Base-by-base conservation (phyloP, 352 stramenopile species). In the Phytophthora melonis region DNA sequence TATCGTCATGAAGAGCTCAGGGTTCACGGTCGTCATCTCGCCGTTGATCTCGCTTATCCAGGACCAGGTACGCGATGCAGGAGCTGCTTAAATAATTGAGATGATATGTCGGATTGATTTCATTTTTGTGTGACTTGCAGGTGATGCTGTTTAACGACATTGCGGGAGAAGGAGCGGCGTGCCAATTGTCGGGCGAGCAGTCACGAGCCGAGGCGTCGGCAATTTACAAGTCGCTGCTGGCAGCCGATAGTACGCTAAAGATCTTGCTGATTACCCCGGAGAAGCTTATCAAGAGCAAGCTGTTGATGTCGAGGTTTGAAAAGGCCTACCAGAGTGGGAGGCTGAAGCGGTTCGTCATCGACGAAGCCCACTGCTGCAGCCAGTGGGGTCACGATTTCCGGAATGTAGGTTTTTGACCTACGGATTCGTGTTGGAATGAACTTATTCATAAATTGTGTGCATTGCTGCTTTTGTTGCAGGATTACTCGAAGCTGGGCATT, bases 251-350 rank as follows among this genome's bases (percentile, higher is more conserved):
- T 54, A 47, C 60, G 16, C 64, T 98, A 13, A 91, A 88, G 41
- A 90, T 98, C 59, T 71, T 98, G 45, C 84, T 98, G 50, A 92
- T 98, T 10, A 98, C 97, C 10, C 95, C 95, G 8, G 95, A 99
- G 74, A 98, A 98, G 64, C 86, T 98, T 16, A 86, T 86, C 49
- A 96, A 97, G 45, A 97, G 86, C 58, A 92, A 95, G 32, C 79
- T 93, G 30, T 83, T 98, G 19, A 93, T 95, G 79, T 92, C 84
- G 11, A 90, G 97, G 74, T 78, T 98, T n/a, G 90, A 98, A 70
- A 97, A 96, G 66, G 78, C 97, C 8, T 86, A 96, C 63, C 80
- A 91, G 68, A 84, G 36, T 59, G 88, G 73, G 59, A 77, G 93
- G 13, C 77, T 98, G 13, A 86, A 93, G 56, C 85, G 94, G 8